A percentile compares a stretch with the other conserved stretches of the same genome.
Conservation (phyloP, 768 basidiomycete genomes). For the Suillus subalutaceus region DNA sequence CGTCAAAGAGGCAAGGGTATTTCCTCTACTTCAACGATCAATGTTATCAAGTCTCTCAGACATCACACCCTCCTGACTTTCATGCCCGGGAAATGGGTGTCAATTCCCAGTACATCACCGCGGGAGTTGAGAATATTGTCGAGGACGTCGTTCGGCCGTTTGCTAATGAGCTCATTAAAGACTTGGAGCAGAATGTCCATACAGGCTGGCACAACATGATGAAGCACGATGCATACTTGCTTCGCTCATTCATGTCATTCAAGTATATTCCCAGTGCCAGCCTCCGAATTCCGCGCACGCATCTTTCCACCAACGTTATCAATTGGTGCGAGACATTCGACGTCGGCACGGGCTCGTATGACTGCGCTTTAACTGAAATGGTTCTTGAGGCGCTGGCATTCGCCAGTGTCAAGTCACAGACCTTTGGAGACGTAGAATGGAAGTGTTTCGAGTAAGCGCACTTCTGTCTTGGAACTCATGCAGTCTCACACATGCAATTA, state of each 20-base stretch:
- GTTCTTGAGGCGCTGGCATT: conserved; percentile 35
- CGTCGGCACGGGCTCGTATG: conserved; percentile 33
- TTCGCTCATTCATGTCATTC: conserved; percentile 22
- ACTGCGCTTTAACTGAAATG: conserved; percentile 36
- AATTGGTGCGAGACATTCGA: conserved; percentile 33
- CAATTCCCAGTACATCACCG: conserved; percentile 14
- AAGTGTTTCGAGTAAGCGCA: conserved; percentile 34
- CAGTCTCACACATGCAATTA: not conserved
- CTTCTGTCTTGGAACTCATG: not conserved
- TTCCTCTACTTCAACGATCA: conserved; percentile 27
- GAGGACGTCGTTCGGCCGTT: conserved; percentile 23
- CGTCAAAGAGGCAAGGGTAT: not conserved
- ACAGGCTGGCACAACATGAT: conserved; percentile 27
- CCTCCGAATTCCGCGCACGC: not conserved
- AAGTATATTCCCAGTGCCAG: conserved; percentile 3
- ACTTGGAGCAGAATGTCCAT: conserved; percentile 19
- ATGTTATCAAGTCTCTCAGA: not conserved
- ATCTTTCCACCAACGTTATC: not conserved
- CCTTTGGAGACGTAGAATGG: conserved; percentile 20
- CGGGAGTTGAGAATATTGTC: conserved; percentile 23
- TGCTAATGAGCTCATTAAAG: conserved; percentile 18
- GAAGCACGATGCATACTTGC: conserved; percentile 28
- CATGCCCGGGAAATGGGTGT: not conserved
- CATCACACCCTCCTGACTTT: not conserved
- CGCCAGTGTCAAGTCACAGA: conserved; percentile 1